phyloP scores from a whole-genome alignment of 495 filamentous ascomycete genomes.

The Tuber indicum region DNA sequence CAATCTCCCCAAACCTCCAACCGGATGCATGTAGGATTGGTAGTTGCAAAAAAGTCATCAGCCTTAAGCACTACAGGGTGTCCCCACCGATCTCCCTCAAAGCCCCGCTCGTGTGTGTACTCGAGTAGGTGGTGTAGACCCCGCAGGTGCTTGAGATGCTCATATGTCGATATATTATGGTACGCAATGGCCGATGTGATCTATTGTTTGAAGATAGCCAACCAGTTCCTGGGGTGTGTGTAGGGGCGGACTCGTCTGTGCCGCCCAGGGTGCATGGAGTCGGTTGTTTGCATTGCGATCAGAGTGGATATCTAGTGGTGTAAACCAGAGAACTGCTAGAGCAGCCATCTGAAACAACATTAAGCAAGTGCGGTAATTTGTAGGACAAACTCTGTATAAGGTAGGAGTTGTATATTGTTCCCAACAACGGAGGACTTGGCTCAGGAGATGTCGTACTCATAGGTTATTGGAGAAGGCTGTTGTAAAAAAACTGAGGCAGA shows the following conservation, averaged over 20 bases:
- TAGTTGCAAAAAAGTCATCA: neutral
- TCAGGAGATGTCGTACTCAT: neutral
- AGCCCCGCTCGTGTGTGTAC: neutral
- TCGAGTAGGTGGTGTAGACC: neutral
- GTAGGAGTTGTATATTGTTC: neutral
- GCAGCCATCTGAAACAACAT: neutral
- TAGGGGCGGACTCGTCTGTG: neutral
- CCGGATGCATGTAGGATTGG: neutral
- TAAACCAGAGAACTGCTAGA: neutral
- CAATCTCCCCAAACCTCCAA: neutral
- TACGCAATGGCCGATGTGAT: neutral
- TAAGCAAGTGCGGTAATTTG: neutral
- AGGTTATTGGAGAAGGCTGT: neutral
- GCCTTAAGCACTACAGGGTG: neutral
- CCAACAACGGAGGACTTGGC: neutral
- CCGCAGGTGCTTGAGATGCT: neutral
- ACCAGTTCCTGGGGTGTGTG: neutral
- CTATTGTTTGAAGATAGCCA: neutral
- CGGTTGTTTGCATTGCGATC: neutral
- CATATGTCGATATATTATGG: neutral
- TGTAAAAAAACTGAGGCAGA: neutral
- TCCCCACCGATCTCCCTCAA: neutral
- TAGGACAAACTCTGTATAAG: neutral
- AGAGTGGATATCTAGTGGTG: neutral
- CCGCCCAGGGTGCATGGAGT: neutral